Conservation (phyloP, 495 filamentous ascomycete species). For the Coniosporium apollinis region DNA sequence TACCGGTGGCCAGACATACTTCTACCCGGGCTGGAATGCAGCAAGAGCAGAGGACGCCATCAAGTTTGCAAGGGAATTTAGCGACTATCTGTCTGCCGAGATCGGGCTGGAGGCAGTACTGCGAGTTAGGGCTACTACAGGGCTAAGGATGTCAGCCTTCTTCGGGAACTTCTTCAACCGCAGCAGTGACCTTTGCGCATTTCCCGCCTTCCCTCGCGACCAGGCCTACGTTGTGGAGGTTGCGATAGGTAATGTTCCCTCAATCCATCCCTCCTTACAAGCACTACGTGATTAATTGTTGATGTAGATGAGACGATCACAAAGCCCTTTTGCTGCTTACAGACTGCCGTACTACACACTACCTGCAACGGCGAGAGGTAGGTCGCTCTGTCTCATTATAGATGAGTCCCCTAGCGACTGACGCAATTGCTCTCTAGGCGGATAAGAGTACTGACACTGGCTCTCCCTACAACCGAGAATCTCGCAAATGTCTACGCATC, state of each 20-base stretch:
- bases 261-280: no score
- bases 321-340: conserved; percentile 89
- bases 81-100: conserved; percentile 85
- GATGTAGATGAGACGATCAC: conserved; percentile 84
- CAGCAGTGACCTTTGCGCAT: conserved; percentile 89
- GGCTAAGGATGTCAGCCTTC: conserved; percentile 90
- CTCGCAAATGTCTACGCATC: conserved; percentile 86
- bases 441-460: conserved; percentile 86
- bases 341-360: conserved; percentile 93
- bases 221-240: conserved; percentile 98
- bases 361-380: conserved; percentile 96
- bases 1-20: conserved; percentile 95
- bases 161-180: conserved; percentile 99
- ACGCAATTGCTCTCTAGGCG: no score
- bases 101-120: conserved; percentile 95
- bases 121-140: conserved; percentile 85
- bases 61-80: conserved; percentile 94
- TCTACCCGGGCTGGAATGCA: conserved; percentile 97
- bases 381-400: no score
- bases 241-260: no score
- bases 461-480: conserved; percentile 79
- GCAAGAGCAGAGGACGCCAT: conserved; percentile 84
- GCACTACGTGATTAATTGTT: no score
- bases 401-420: no score
- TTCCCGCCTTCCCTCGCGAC: conserved; percentile 93